Conservation (phyloP, 2,329 filamentous ascomycete genomes). For the Balansia obtecta region DNA sequence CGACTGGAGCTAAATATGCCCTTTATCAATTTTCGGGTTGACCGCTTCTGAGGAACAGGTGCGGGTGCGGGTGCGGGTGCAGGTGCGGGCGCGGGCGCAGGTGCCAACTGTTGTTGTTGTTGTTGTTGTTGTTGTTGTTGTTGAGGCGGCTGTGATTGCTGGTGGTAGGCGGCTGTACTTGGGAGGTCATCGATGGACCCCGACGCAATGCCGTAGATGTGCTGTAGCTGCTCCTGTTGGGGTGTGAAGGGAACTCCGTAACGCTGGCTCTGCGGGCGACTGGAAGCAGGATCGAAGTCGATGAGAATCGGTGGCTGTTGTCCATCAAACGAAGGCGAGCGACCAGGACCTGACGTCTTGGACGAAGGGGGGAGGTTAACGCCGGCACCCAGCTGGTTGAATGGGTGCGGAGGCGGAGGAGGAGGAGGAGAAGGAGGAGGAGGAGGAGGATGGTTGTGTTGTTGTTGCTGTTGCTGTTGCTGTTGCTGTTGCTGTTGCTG, state of each 20-base stretch:
- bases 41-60: slow-evolving; percentile 31
- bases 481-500: slow-evolving; percentile 15
- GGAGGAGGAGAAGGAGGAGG: slow-evolving; percentile 15
- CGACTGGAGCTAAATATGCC: slow-evolving; percentile 33
- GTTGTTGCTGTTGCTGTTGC: slow-evolving; percentile 17
- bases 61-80: slow-evolving; percentile 14
- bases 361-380: slow-evolving; percentile 18
- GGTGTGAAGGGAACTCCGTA: slow-evolving; percentile 22
- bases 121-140: too few species aligned
- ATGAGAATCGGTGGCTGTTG: slow-evolving; percentile 20
- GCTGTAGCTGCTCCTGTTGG: slow-evolving; percentile 15
- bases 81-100: slow-evolving; percentile 15
- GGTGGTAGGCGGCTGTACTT: slow-evolving; percentile 11
- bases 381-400: slow-evolving; percentile 16
- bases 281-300: slow-evolving; percentile 30
- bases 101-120: slow-evolving; percentile 23
- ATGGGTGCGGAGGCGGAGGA: slow-evolving; percentile 19
- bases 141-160: slow-evolving; percentile 17
- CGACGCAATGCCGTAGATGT: slow-evolving; percentile 18
- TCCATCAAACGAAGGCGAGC: slow-evolving; percentile 19
- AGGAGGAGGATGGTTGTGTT: slow-evolving; percentile 12
- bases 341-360: slow-evolving; percentile 17
- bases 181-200: slow-evolving; percentile 15
- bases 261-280: slow-evolving; percentile 40
- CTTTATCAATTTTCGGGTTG: slow-evolving; percentile 41